Conservation (phyloP, 139 green algal species). For the Tetraselmis striata region DNA sequence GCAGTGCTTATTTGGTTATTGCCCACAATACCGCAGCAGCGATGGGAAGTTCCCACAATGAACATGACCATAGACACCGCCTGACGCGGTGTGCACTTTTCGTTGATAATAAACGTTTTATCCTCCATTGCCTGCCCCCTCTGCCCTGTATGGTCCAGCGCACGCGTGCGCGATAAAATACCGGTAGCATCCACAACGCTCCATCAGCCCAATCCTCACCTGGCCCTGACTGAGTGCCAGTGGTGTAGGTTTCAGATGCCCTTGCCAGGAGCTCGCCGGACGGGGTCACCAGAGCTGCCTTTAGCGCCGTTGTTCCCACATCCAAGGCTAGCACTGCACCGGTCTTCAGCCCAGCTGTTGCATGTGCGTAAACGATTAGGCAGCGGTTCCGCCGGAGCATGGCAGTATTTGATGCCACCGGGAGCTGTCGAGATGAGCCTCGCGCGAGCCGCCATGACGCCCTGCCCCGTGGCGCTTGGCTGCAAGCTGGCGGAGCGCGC, state of each 20-base stretch:
- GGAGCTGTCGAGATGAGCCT: no score
- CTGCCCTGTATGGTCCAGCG: no score
- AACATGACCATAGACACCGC: not conserved
- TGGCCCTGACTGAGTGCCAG: not conserved
- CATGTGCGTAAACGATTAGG: no score
- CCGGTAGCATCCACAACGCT: not conserved
- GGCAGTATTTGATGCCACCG: no score
- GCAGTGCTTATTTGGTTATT: no score
- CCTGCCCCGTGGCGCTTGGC: no score
- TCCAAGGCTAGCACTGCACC: not conserved
- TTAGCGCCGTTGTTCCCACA: not conserved
- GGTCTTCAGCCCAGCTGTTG: no score
- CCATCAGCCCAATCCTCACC: not conserved
- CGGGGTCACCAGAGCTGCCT: not conserved
- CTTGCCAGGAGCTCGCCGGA: not conserved
- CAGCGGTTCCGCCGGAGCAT: no score
- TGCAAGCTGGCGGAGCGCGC: no score
- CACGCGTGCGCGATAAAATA: not conserved
- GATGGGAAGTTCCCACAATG: no score
- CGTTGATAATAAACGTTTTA: not conserved
- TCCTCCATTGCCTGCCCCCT: not conserved
- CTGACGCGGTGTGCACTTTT: not conserved
- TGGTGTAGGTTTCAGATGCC: not conserved
- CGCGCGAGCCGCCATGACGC: no score
- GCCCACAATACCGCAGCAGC: no score